Percentiles rank a stretch among this genome's conserved stretches.
Evolutionary conservation across 108 stramenopile species (phyloP).

Genomic region (Schizochytrium sp.): DNA sequence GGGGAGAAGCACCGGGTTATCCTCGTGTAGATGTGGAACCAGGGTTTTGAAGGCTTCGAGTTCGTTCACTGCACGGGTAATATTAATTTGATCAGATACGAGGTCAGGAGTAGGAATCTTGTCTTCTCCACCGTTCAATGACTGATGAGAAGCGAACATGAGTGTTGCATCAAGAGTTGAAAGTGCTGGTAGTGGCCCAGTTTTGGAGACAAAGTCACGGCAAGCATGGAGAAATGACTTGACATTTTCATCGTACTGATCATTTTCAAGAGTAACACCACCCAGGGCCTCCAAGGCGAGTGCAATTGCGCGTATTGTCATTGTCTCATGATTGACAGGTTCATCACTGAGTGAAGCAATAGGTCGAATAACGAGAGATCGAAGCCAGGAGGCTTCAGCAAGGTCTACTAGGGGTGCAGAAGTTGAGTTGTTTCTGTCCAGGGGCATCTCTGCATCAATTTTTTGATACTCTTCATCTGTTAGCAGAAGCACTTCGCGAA

Average conservation of each 20-base stretch:
- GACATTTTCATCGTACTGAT: background rate
- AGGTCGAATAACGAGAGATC: background rate
- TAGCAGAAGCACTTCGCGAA: background rate
- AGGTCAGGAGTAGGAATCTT: no score
- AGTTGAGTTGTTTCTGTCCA: no score
- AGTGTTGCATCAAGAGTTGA: background rate
- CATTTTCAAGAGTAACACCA: background rate
- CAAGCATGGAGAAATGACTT: background rate
- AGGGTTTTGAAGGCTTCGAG: no score
- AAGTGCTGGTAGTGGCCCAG: background rate
- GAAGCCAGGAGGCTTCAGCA: background rate
- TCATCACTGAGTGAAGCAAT: background rate
- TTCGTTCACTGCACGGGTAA: no score
- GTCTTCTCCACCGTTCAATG: background rate
- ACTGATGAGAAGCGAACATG: background rate
- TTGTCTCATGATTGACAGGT: background rate
- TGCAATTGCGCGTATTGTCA: background rate
- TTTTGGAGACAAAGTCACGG: background rate
- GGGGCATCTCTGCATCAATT: no score
- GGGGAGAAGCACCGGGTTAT: no score
- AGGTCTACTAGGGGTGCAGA: no score
- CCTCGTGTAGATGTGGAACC: no score
- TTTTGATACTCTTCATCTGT: no score
- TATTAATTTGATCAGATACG: no score
- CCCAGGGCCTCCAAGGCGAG: background rate